Percentiles rank a stretch among this genome's conserved stretches.
Evolutionary conservation across 2,329 filamentous ascomycete genomes (phyloP).

Genomic region (Corynespora cassiicola): DNA sequence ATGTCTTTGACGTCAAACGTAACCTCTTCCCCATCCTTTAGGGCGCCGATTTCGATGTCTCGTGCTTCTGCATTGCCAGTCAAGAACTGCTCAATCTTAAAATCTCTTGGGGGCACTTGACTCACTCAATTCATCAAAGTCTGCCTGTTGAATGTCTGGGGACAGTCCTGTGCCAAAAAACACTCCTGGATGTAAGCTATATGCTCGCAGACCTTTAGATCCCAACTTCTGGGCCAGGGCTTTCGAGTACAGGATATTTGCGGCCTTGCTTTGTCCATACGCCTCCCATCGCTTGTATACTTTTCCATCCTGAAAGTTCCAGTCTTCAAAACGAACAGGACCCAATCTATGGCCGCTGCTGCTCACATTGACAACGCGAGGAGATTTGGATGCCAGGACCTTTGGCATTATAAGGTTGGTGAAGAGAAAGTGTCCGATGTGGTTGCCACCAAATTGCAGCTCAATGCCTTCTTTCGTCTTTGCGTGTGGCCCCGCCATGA

Average conservation of each 20-base stretch:
- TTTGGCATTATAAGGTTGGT: slow-evolving; percentile 53
- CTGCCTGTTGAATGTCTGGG: slow-evolving; percentile 22
- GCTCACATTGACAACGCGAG: slow-evolving; percentile 52
- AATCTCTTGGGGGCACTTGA: neutral
- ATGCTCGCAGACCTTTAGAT: slow-evolving; percentile 25
- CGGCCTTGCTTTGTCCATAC: slow-evolving; percentile 61
- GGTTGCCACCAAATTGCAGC: slow-evolving; percentile 55
- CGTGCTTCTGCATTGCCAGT: slow-evolving; percentile 13
- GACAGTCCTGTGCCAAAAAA: slow-evolving; percentile 30
- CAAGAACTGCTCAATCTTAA: neutral
- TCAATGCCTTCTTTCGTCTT: slow-evolving; percentile 45
- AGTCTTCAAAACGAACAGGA: slow-evolving; percentile 53
- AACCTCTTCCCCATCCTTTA: slow-evolving; percentile 11
- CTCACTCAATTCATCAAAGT: slow-evolving; percentile 24
- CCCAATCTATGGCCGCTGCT: slow-evolving; percentile 48
- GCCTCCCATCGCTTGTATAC: slow-evolving; percentile 51
- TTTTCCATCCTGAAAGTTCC: slow-evolving; percentile 50
- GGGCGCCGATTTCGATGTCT: slow-evolving; percentile 27
- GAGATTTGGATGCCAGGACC: slow-evolving; percentile 38
- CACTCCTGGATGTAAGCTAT: slow-evolving; percentile 38
- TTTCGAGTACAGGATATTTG: slow-evolving; percentile 50
- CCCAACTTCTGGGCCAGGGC: slow-evolving; percentile 31
- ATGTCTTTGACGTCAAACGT: slow-evolving; percentile 28
- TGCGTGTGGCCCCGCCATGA: slow-evolving; percentile 41
- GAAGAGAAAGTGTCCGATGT: slow-evolving; percentile 58